Evolutionary conservation across 768 basidiomycete genomes (phyloP), one percentile per base, ranked within the genome.

Genomic region (Hericium rajendrae): DNA sequence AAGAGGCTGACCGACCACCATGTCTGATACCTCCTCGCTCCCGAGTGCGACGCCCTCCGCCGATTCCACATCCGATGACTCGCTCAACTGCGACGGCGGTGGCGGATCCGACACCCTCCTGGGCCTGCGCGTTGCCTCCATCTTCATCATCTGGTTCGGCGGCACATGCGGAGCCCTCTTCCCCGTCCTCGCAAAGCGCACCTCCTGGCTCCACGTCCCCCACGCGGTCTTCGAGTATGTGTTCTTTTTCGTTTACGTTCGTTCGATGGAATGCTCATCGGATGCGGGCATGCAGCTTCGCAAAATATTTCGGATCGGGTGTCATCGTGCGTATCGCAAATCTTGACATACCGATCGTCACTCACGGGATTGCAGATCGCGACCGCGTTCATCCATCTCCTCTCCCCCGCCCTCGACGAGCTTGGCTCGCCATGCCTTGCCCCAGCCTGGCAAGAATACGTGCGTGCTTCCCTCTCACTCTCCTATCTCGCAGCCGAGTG

Each of bases 351-450:
- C 16, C 8, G 22, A 22, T 9, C n/a, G 22, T 10, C 50, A 32
- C 59, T 9, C 60, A 43, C 54, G 22, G 22, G 18, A 48, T 54
- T 51, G 26, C 61, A 91, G 88, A 86, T 97, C 57, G 91, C 91
- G 1, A 95, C 93, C 10, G 86, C 89, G 3, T 95, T 91, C 68
- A 89, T 91, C 38, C 90, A 93, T 69, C 77, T 95, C 0, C 74
- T 95, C 6, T 72, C 79, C 6, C 87, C 94, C 0, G 94, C 82
- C 0, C 72, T 91, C 50, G 81, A 81, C 11, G 88, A 80, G 39
- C 76, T 98, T 4, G 70, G 73, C 18, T 86, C 84, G 0, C 72
- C 77, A 9, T 97, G 94, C 69, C 75, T 97, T 22, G 64, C 76
- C 0, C 71, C 78, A 2, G 80, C 70, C 38, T 98, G 95, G 94